Base-by-base conservation (phyloP, 352 stramenopile genomes). In the Plasmopara muralis region DNA sequence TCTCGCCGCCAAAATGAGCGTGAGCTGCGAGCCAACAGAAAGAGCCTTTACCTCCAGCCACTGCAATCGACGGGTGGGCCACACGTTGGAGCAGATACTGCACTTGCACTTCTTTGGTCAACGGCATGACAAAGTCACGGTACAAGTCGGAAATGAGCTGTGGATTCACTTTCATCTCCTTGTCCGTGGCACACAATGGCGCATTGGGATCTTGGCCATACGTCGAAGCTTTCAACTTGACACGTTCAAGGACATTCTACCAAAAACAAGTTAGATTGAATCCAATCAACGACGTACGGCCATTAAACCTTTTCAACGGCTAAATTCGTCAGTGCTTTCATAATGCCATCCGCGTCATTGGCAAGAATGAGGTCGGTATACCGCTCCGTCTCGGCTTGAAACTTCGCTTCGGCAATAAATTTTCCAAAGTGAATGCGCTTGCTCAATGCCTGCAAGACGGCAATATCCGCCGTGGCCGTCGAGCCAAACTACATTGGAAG, bases 61-160 rank as follows among this genome's bases (percentile, higher is more conserved):
- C 69, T 35, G 83, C 77, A 52, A 94, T 85, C 12, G 78, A 80
- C 15, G 79, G 72, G 47, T 93, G 85, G 20, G 85, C 57, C 2
- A 96, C 62, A 5, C 85, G 77, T 67, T 93, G 77, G 16, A 96
- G 68, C 55, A 96, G 62, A 56, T 96, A 96, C 51, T 76, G 68
- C 25, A 99, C 95, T 68, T 99, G 95, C 46, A 99, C 92, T 68
- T 99, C 95, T 69, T 99, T 99, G 9, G 96, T 99, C 45, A 99
- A 74, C 10, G 97, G 97, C 67, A 99, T 99, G 45, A 99, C 96
- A 54, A 98, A 97, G 72, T 98, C 85, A 40, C 89, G 74, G 66
- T 99, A 99, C 41, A 99, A 86, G 54, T 85, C 79, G 49, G 96
- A 97, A 60, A 99, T 98, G 14, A 97, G 77, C 59, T 94, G 77